These are phyloP conservation scores for Cydonia oblonga DNA, from an alignment of 331 rosid genomes.

Conservation along the genomic window DNA sequence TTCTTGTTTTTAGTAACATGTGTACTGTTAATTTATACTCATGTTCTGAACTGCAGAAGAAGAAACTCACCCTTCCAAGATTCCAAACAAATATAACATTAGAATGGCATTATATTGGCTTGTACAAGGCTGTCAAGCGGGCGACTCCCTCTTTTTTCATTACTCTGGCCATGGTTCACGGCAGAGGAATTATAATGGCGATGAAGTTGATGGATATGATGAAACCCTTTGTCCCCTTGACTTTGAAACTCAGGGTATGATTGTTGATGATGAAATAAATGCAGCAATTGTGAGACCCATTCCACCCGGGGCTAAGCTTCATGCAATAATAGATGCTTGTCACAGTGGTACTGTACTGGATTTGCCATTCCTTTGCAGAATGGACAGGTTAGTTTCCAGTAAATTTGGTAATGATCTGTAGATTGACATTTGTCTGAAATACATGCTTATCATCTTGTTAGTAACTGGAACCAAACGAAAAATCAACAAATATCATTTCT, in stretches of 20 bases:
- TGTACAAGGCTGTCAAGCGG: constrained; percentile 81
- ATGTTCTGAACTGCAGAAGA: constrained; percentile 65
- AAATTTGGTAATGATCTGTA: neutral
- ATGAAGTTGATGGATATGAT: constrained; percentile 89
- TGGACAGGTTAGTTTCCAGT: constrained; percentile 62
- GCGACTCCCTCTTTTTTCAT: constrained; percentile 89
- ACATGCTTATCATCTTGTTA: neutral
- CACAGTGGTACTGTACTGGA: constrained; percentile 96
- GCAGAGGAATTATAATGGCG: constrained; percentile 79
- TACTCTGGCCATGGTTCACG: constrained; percentile 97
- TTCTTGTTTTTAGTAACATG: neutral
- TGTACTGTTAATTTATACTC: neutral
- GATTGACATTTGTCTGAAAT: neutral
- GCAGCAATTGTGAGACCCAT: constrained; percentile 63
- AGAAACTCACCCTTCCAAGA: constrained; percentile 72
- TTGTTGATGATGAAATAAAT: constrained; percentile 94
- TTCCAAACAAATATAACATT: constrained; percentile 63
- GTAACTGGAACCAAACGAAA: neutral
- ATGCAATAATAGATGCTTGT: constrained; percentile 90
- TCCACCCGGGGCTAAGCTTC: constrained; percentile 81
- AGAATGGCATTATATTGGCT: constrained; percentile 99
- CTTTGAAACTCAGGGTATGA: constrained; percentile 98
- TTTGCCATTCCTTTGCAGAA: constrained; percentile 93
- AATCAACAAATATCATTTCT: neutral
- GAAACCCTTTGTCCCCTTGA: constrained; percentile 94